Evolutionary conservation across 371 early-diverging fungal species (phyloP).

Genomic region (Funneliformis caledonium): DNA sequence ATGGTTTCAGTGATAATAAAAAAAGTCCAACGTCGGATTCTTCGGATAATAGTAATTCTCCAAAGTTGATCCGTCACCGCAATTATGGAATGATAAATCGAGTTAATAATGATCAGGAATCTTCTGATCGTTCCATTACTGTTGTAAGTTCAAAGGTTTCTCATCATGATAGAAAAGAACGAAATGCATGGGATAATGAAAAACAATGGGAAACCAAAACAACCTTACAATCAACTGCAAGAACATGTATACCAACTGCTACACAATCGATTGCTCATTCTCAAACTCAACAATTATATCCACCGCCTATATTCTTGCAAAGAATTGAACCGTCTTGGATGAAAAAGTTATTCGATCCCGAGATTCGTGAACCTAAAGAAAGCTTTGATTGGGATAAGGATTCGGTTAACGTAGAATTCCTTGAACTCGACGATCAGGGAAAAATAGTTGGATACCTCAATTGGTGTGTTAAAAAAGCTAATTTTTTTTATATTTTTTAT

Average conservation of each 20-base stretch:
- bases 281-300: neutral
- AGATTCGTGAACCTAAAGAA: neutral
- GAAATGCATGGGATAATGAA: no score
- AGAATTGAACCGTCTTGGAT: neutral
- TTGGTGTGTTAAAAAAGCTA: neutral
- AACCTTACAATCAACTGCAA: neutral
- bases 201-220: neutral
- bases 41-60: neutral
- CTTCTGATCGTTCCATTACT: neutral
- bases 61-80: neutral
- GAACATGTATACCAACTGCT: no score
- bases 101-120: neutral
- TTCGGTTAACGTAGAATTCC: neutral
- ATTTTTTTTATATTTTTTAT: no score
- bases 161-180: neutral
- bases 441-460: neutral
- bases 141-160: neutral
- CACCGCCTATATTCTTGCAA: neutral
- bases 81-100: neutral
- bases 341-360: neutral
- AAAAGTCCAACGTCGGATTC: neutral
- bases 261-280: neutral
- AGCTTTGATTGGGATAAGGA: no score
- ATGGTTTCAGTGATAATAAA: neutral
- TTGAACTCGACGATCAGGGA: neutral